Base-by-base conservation (phyloP, 768 basidiomycete species). In the Tulasnella sp. region DNA sequence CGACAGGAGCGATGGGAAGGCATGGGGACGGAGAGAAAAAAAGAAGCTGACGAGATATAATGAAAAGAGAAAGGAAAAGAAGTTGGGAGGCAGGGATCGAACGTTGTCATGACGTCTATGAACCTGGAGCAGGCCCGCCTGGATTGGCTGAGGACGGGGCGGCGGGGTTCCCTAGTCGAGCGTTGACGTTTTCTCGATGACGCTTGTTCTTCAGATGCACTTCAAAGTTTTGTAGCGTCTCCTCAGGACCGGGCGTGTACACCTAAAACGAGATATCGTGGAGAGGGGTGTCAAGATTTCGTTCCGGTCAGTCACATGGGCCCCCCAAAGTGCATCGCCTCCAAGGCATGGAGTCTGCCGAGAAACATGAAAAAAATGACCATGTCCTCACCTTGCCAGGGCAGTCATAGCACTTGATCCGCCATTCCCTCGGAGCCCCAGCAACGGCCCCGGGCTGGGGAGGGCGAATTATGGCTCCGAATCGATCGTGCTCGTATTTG, bases 331-430 rank as follows among this genome's bases (percentile, higher is more conserved):
- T 69, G 64, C 64, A 69, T 69, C 64, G 64, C 64, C 64, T 20
- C 76, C 46, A 77, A 44, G 22, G 46, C 76, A 64, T n/a, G 41
- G 41, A 60, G 37, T n/a, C 60, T 72, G 3, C 44, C 28, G 37
- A 80, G 44, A 46, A 74, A 50, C n/a, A 72, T 31, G 72, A 48
- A 34, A 48, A 48, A 24, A 37, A 50, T 64, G 46, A 69, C 54
- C 54, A 54, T n/a, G 22, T 24, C 80, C 89, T 40, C 81, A 95
- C 96, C 90, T 96, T 97, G 84, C 96, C 96, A 83, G 96, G 96
- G 86, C 96, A 97, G 85, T 98, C 96, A 82, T 92, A 84, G 85
- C 96, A 98, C 85, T 93, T 96, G 84, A 97, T 90, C 24, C 95
- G 90, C 96, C 97, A 98, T 85, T 97, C 96, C 18, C 83, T 76